Evolutionary conservation across 2,329 filamentous ascomycete species (phyloP), one percentile per base, ranked within the genome.

Genomic region (Exophiala calicioides): DNA sequence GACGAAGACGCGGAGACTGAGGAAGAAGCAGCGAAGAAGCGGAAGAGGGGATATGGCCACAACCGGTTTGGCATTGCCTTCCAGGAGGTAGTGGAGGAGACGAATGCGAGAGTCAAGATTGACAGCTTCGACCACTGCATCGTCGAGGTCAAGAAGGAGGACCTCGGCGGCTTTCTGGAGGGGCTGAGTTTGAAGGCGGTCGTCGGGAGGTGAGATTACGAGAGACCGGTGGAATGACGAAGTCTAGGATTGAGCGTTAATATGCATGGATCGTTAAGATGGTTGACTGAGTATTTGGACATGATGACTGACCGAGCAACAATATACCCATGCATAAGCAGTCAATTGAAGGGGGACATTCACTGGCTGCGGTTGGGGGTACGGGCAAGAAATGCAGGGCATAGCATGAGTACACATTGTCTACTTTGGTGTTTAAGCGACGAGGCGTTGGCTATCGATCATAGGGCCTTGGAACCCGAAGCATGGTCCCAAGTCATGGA

Each of bases 101-200:
- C 91, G 12, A 93, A 85, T 49, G 88, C 91, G 0, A 74, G 90
- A 12, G 90, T 97, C 15, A 77, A 90, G 50, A 94, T 96, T 63
- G 93, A 98, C 68, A 94, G 88, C 66, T 98, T 98, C 62, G 93
- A 98, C 69, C 88, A 95, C 66, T 95, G 89, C 62, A 93, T 97
- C 5, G 90, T 97, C 35, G 93, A 98, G 66, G 91, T 98, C n/a
- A 85, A 85, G 69, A 96, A 95, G 73, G 93, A 97, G 64, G 93
- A 97, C 68, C 71, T 98, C 20, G 82, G 83, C 12, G 88, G 85
- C 0, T 98, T 98, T 66, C 73, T 98, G 57, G 93, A 98, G 72
- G 85, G 85, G 45, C 68, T 98, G 64, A 96, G 90, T 69, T 85
- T 90, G 79, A 95, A 94, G 77, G 84, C 84, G 46, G 90, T 97